Evolutionary conservation across 495 filamentous ascomycete species (phyloP).

Genomic region (Eremomyces bilateralis): DNA sequence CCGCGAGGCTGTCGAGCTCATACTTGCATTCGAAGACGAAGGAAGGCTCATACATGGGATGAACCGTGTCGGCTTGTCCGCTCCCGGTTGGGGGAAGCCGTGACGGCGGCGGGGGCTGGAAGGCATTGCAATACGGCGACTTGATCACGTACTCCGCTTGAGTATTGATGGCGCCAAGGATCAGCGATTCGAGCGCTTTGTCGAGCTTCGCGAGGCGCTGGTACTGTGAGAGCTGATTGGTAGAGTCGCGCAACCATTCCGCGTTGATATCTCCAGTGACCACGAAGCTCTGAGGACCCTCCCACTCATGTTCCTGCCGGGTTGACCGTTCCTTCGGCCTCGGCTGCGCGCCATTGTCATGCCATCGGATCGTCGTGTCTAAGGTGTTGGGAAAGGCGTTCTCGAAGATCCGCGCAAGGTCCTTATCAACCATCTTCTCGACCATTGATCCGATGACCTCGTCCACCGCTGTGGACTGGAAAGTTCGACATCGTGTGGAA

Average conservation of each 20-base stretch:
- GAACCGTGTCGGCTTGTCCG: slow-evolving; percentile 62
- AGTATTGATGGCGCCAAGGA: slow-evolving; percentile 89
- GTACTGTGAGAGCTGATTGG: slow-evolving; percentile 84
- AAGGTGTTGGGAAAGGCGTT: slow-evolving; percentile 95
- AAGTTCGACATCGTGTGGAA: slow-evolving; percentile 60
- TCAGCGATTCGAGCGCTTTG: slow-evolving; percentile 47
- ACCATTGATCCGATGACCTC: slow-evolving; percentile 68
- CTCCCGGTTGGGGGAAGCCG: slow-evolving; percentile 44
- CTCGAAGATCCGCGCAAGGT: slow-evolving; percentile 81
- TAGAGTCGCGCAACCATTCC: slow-evolving; percentile 94
- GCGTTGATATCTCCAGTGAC: slow-evolving; percentile 98
- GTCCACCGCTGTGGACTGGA: slow-evolving; percentile 67
- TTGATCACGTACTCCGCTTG: slow-evolving; percentile 87
- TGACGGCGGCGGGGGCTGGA: slow-evolving; percentile 78
- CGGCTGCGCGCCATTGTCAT: slow-evolving; percentile 29
- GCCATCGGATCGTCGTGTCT: slow-evolving; percentile 77
- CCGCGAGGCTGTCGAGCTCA: slow-evolving; percentile 84
- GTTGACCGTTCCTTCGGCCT: slow-evolving; percentile 17
- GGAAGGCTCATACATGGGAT: slow-evolving; percentile 62
- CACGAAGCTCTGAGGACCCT: slow-evolving; percentile 76
- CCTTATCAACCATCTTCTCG: slow-evolving; percentile 57
- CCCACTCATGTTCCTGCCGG: slow-evolving; percentile 30
- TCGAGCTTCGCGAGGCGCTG: slow-evolving; percentile 68
- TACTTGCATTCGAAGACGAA: slow-evolving; percentile 98
- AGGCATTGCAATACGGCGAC: slow-evolving; percentile 94